A percentile compares a stretch with the other conserved stretches of the same genome.
Evolutionary conservation across 2,329 filamentous ascomycete species (phyloP).

Genomic region (Pseudocercospora musae): DNA sequence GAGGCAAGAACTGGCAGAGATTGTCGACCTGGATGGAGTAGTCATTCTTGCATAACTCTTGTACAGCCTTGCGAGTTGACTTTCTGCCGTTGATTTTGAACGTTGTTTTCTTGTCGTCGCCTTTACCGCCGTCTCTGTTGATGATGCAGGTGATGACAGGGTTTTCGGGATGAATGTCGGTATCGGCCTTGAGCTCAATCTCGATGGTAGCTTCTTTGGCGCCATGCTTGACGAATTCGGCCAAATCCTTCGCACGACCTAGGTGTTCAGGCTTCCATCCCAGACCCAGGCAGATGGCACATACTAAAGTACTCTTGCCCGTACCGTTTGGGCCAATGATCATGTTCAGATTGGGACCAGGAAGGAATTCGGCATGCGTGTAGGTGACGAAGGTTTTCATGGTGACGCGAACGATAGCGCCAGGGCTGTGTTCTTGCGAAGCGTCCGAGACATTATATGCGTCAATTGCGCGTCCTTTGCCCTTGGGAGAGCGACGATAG

Average conservation of each 20-base stretch:
- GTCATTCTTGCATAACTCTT: constrained; percentile 61
- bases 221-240: constrained; percentile 92
- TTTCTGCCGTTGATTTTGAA: constrained; percentile 72
- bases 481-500: constrained; percentile 34
- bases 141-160: constrained; percentile 73
- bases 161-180: constrained; percentile 58
- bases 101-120: constrained; percentile 62
- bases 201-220: constrained; percentile 75
- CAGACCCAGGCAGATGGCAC: constrained; percentile 89
- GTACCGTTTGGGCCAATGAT: constrained; percentile 98
- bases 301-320: constrained; percentile 95
- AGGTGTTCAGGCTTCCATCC: constrained; percentile 80
- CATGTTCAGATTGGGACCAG: constrained; percentile 94
- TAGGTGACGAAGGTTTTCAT: constrained; percentile 94
- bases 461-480: constrained; percentile 17
- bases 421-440: constrained; percentile 47
- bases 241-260: constrained; percentile 77
- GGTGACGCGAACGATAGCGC: constrained; percentile 83
- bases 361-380: constrained; percentile 82
- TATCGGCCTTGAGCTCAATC: constrained; percentile 75
- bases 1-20: constrained; percentile 91
- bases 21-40: constrained; percentile 96
- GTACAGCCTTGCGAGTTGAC: constrained; percentile 60
- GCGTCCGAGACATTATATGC: not conserved
- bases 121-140: constrained; percentile 61